A percentile compares a stretch with the other conserved stretches of the same genome.
phyloP scores from a whole-genome alignment of 2,329 filamentous ascomycete genomes.

The Ascochyta fabae region DNA sequence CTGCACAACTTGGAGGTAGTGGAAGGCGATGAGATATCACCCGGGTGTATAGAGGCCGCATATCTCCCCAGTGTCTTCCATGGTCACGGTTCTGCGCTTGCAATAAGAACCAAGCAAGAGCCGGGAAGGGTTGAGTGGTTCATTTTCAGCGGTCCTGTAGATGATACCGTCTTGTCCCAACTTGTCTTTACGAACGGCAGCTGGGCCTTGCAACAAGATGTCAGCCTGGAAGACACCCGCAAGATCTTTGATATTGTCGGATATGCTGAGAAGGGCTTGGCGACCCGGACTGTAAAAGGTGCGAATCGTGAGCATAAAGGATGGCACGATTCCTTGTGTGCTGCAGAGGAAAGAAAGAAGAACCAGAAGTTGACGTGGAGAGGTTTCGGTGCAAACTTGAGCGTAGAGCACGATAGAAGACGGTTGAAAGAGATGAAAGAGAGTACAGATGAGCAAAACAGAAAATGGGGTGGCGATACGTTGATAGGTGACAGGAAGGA shows the following conservation, averaged over 20 bases:
- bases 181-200: background rate
- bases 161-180: conserved; percentile 4
- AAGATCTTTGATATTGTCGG: conserved; percentile 34
- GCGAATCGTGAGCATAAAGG: conserved; percentile 27
- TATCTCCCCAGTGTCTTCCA: conserved; percentile 27
- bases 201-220: background rate
- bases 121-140: conserved; percentile 30
- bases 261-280: conserved; percentile 13
- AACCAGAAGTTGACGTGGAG: conserved; percentile 20
- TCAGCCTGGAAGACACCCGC: background rate
- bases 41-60: conserved; percentile 24
- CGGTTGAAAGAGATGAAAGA: background rate
- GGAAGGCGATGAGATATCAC: conserved; percentile 26
- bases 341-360: conserved; percentile 47
- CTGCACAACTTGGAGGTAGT: background rate
- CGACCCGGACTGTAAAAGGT: conserved; percentile 4
- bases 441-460: background rate
- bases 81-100: conserved; percentile 29
- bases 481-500: background rate
- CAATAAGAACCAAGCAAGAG: conserved; percentile 20
- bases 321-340: conserved; percentile 24
- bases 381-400: conserved; percentile 11
- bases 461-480: background rate
- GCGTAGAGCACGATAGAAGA: background rate
- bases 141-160: conserved; percentile 22